A percentile compares a stretch with the other conserved stretches of the same genome.
Conservation (phyloP, 2,329 filamentous ascomycete genomes). For the Didymella lethalis region DNA sequence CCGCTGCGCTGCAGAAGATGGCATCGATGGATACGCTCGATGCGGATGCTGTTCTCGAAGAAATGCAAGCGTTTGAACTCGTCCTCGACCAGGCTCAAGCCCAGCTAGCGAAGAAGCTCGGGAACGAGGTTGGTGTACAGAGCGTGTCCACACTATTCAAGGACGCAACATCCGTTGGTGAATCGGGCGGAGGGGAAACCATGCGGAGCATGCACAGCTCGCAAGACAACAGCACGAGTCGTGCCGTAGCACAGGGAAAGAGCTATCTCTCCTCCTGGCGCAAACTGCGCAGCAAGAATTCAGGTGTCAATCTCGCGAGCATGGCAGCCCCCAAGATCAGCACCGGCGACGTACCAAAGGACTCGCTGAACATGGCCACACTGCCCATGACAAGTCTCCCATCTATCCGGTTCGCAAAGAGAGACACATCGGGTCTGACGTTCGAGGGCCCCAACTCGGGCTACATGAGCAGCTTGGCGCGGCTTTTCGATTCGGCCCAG, state of each 20-base stretch:
- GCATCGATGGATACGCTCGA: slow-evolving; percentile 86
- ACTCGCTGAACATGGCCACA: slow-evolving; percentile 63
- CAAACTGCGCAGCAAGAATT: slow-evolving; percentile 88
- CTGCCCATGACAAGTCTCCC: slow-evolving; percentile 75
- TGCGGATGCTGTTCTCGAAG: slow-evolving; percentile 88
- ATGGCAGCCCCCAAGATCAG: slow-evolving; percentile 56
- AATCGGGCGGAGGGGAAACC: slow-evolving; percentile 38
- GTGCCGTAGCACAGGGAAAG: slow-evolving; percentile 62
- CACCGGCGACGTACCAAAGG: slow-evolving; percentile 58
- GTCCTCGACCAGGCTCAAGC: slow-evolving; percentile 86
- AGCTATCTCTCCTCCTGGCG: slow-evolving; percentile 86
- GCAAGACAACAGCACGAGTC: slow-evolving; percentile 45
- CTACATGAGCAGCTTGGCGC: slow-evolving; percentile 91
- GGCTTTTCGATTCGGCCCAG: slow-evolving; percentile 91
- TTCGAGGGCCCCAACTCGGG: slow-evolving; percentile 85
- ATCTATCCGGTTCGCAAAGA: slow-evolving; percentile 74
- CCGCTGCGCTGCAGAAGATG: slow-evolving; percentile 84
- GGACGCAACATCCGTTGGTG: slow-evolving; percentile 61
- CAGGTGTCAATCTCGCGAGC: slow-evolving; percentile 59
- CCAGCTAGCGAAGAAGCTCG: slow-evolving; percentile 80
- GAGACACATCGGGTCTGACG: slow-evolving; percentile 71
- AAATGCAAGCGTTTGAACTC: slow-evolving; percentile 88
- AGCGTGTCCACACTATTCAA: slow-evolving; percentile 77
- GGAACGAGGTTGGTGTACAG: slow-evolving; percentile 89
- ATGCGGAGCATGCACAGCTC: slow-evolving; percentile 33